Conservation (phyloP, 192 early-diverging fungal species). For the Podila verticillata region DNA sequence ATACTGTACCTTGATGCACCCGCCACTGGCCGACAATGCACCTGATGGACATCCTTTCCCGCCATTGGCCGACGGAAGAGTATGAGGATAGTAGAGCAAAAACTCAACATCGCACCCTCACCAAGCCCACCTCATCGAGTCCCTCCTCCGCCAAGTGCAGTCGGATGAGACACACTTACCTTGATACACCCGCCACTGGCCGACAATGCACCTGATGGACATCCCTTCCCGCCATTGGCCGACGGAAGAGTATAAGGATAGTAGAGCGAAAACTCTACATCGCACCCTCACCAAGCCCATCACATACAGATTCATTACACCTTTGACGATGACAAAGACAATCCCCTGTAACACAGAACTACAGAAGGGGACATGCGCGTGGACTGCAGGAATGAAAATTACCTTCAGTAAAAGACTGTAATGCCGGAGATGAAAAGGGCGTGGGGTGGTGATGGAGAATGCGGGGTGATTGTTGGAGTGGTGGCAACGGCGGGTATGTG, state of each 20-base stretch:
- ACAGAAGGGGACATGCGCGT: too few relatives aligned
- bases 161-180: background rate
- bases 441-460: too few relatives aligned
- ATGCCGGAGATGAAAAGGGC: too few relatives aligned
- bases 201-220: slow-evolving; percentile 1
- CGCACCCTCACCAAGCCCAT: background rate
- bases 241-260: slow-evolving; percentile 1
- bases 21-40: slow-evolving; percentile 2
- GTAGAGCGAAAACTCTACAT: background rate
- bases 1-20: slow-evolving; percentile 4
- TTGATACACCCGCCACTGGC: slow-evolving; percentile 2
- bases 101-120: slow-evolving; percentile 3
- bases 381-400: too few relatives aligned
- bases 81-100: background rate
- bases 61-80: slow-evolving; percentile 1
- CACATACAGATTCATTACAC: background rate
- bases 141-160: too few relatives aligned
- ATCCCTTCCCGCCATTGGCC: slow-evolving; percentile 2
- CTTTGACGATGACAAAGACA: too few relatives aligned
- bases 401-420: too few relatives aligned
- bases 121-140: background rate
- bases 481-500: too few relatives aligned
- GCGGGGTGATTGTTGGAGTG: too few relatives aligned
- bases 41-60: slow-evolving; percentile 1
- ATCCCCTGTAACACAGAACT: too few relatives aligned